Conservation (phyloP, 257 asterid genomes). For the Cordia subcordata region DNA sequence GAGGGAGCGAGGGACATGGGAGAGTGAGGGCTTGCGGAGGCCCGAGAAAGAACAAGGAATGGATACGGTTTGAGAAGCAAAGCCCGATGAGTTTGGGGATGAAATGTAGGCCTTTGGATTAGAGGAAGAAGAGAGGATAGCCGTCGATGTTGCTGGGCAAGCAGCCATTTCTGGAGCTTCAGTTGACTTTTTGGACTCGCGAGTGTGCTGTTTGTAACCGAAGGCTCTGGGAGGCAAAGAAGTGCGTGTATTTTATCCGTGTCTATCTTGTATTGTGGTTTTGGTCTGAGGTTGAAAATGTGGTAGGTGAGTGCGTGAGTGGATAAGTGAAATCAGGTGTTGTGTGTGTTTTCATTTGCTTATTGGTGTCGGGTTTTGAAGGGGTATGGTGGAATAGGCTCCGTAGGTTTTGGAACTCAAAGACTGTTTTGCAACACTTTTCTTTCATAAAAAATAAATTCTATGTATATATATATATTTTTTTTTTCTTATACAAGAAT, state of each 20-base stretch:
- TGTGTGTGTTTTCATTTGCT: not conserved
- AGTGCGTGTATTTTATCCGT: not conserved
- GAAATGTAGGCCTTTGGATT: constrained; percentile 42
- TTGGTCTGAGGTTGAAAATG: not conserved
- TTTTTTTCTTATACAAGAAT: no score
- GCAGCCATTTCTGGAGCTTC: constrained; percentile 40
- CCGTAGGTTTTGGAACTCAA: not conserved
- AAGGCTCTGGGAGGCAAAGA: constrained; percentile 1
- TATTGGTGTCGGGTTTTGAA: not conserved
- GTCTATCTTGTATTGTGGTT: not conserved
- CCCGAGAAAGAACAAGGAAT: constrained; percentile 48
- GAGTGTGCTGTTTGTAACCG: not conserved
- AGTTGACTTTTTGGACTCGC: not conserved
- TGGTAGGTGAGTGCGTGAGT: not conserved
- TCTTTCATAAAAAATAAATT: no score
- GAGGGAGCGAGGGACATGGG: constrained; percentile 30
- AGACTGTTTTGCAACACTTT: no score
- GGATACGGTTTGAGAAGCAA: constrained; percentile 31
- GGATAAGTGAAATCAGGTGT: not conserved
- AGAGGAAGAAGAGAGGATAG: constrained; percentile 43
- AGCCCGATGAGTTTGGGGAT: constrained; percentile 12
- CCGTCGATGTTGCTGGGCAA: constrained; percentile 50
- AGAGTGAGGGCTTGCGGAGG: constrained; percentile 26
- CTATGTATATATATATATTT: no score
- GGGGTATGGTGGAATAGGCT: not conserved